phyloP scores from a whole-genome alignment of 2,329 filamentous ascomycete genomes.

The Colletotrichum plurivorum region DNA sequence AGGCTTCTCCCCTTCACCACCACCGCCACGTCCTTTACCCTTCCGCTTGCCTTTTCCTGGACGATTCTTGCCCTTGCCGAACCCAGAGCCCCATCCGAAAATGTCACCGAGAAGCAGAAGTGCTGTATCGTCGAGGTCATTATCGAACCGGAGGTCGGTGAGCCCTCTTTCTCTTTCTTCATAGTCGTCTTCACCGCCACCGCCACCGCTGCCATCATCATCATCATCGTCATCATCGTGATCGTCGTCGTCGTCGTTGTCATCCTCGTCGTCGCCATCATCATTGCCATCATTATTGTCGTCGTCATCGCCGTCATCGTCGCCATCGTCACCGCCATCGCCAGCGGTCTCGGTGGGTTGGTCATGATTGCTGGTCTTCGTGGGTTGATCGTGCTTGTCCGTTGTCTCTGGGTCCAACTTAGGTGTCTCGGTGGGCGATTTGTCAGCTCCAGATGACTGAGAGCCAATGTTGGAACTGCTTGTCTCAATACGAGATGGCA shows the following conservation, averaged over 20 bases:
- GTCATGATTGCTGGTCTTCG: too few relatives aligned
- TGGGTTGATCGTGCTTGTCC: too few relatives aligned
- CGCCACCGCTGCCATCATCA: background rate
- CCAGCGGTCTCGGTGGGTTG: too few relatives aligned
- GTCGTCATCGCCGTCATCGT: background rate
- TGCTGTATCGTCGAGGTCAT: conserved; percentile 16
- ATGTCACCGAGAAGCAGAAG: background rate
- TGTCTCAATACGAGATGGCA: background rate
- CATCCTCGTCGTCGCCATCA: background rate
- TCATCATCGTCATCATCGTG: background rate
- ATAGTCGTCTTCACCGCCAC: conserved; percentile 3
- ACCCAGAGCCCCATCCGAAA: conserved; percentile 13
- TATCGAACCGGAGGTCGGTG: conserved; percentile 13
- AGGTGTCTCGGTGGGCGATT: too few relatives aligned
- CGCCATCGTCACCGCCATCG: background rate
- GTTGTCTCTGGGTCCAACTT: too few relatives aligned
- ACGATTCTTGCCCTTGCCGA: background rate
- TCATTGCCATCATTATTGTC: background rate
- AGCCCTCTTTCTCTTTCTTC: conserved; percentile 7
- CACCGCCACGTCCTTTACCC: conserved; percentile 7
- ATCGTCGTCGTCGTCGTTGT: background rate
- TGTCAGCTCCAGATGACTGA: background rate
- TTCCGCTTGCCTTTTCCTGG: background rate
- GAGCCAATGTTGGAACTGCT: background rate
- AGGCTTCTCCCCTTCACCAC: conserved; percentile 9